These are phyloP conservation scores for Aspergillus brunneoviolaceus DNA, from an alignment of 2,329 filamentous ascomycete genomes.

Conservation along the genomic window DNA sequence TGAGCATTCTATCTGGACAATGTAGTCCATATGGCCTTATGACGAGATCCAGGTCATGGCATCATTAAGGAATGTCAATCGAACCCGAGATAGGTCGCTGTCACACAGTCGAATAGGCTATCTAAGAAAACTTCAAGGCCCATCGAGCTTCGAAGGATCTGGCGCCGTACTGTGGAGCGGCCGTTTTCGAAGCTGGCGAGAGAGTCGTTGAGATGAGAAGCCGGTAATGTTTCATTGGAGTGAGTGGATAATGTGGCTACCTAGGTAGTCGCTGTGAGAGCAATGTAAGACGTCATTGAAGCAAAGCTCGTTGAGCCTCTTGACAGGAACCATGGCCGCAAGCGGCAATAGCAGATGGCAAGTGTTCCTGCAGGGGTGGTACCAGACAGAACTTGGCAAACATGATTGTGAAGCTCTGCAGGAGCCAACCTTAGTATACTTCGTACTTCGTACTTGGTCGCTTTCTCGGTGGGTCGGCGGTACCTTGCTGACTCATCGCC, in stretches of 20 bases:
- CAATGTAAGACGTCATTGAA: slow-evolving; percentile 3
- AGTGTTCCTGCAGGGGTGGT: slow-evolving; percentile 6
- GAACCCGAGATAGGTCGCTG: not conserved
- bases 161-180: not conserved
- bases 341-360: not conserved
- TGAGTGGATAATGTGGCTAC: not conserved
- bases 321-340: not conserved
- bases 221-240: not conserved
- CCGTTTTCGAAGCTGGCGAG: not conserved
- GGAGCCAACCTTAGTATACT: not conserved
- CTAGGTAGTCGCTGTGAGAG: not conserved
- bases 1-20: no score
- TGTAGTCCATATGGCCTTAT: no score
- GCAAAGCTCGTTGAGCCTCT: not conserved
- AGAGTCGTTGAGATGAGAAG: not conserved
- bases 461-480: not conserved
- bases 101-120: not conserved
- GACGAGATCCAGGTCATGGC: not conserved
- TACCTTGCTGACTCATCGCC: slow-evolving; percentile 4
- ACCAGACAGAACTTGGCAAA: not conserved
- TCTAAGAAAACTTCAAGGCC: not conserved
- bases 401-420: not conserved
- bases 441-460: not conserved
- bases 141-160: not conserved
- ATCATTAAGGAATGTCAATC: not conserved